Evolutionary conservation across 495 filamentous ascomycete genomes (phyloP), one percentile per base, ranked within the genome.

Genomic region (Hamigera avellanea): DNA sequence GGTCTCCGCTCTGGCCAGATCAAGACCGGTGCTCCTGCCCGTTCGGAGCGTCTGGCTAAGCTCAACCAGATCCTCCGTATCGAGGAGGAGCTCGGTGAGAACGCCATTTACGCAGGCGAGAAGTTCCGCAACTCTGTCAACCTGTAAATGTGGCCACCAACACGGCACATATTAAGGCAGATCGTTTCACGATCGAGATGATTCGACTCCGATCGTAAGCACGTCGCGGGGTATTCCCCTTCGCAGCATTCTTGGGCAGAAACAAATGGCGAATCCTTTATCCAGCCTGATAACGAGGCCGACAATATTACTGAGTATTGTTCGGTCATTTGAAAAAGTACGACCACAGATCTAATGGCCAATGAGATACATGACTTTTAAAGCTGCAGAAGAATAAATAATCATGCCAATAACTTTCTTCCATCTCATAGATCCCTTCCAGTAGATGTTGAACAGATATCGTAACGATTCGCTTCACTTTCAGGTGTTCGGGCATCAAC

Each of bases 11-110:
- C 88, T 47, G 93, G 93, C 44, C 85, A 99, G 73, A 96, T 96
- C 78, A 96, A 98, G 84, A 95, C 91, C 48, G 93, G 91, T 76
- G 91, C 91, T 39, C 91, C 91, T 42, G 79, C 78, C 57, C 73
- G 93, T 46, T 95, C 88, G 37, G 93, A 99, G 77, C 87, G 93
- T 70, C 74, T 96, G 43, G 91, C 93, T 52, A 99, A 99, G 78
- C 83, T 99, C 52, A 98, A 99, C 81, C 93, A 95, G 71, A 95
- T 99, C 61, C 85, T 99, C 61, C 81, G 93, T 54, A 99, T 99
- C 50, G 93, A 96, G 79, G 93, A 99, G 73, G 93, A 99, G 74
- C 81, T 99, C 38, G 89, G 87, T 50, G 67, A 70, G 50, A 81
- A 91, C 48, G 93, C 91, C 47, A 51, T 95, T 65, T 99, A 84